phyloP scores from a whole-genome alignment of 2,329 filamentous ascomycete genomes.

The Didymella keratinophila region DNA sequence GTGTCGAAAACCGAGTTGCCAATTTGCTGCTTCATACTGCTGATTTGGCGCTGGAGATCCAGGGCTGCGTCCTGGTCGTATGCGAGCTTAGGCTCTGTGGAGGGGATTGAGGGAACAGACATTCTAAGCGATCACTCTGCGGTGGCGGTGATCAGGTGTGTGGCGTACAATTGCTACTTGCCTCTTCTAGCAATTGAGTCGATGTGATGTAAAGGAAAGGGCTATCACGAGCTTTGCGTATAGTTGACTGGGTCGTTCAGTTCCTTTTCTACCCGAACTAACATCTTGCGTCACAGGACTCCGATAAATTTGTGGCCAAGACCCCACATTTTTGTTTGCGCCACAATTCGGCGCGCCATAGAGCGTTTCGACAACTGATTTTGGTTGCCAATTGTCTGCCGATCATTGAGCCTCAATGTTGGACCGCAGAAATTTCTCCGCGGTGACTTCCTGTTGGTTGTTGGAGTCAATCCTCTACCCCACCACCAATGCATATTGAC shows the following conservation, averaged over 20 bases:
- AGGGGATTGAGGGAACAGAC: constrained; percentile 18
- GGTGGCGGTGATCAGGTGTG: constrained; percentile 5
- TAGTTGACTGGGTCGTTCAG: constrained; percentile 21
- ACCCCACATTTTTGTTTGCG: constrained; percentile 36
- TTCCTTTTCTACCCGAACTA: constrained; percentile 32
- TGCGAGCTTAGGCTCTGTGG: constrained; percentile 24
- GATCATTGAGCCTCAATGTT: constrained; percentile 19
- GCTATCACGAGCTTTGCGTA: constrained; percentile 21
- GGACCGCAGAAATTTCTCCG: constrained; percentile 25
- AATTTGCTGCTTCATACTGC: constrained; percentile 32
- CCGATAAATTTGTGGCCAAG: constrained; percentile 38
- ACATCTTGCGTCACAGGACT: constrained; percentile 34
- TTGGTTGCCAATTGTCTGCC: constrained; percentile 17
- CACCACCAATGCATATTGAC: too few species aligned
- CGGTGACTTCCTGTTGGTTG: constrained; percentile 6
- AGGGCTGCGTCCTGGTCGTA: constrained; percentile 30
- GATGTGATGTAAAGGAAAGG: constrained; percentile 13
- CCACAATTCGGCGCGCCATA: constrained; percentile 26
- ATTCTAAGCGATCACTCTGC: constrained; percentile 6
- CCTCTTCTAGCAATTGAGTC: constrained; percentile 7
- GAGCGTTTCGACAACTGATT: constrained; percentile 22
- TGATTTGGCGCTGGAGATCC: constrained; percentile 35
- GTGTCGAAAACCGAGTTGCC: constrained; percentile 34
- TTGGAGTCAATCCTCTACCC: not conserved
- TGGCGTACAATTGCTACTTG: constrained; percentile 5